Evolutionary conservation across 352 stramenopile species (phyloP).

Genomic region (Plasmopara viticola): DNA sequence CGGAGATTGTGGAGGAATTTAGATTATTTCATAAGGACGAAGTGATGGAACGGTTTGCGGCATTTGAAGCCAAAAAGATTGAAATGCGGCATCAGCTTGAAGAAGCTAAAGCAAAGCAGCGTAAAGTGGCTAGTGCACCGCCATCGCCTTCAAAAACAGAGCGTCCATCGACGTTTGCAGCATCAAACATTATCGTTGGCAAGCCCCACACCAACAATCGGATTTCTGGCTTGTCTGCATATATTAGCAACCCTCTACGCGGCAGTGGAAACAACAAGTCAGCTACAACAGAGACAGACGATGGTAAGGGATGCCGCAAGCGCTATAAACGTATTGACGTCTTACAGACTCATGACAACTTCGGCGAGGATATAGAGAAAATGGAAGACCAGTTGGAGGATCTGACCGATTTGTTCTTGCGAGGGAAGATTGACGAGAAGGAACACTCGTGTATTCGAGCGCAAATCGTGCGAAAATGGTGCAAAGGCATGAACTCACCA

Average conservation of each 20-base stretch:
- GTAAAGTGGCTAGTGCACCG: slow-evolving; percentile 32
- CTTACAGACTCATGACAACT: slow-evolving; percentile 57
- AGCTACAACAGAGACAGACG: slow-evolving; percentile 13
- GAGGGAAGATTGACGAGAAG: slow-evolving; percentile 80
- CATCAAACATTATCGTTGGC: slow-evolving; percentile 15
- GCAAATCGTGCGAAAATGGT: slow-evolving; percentile 80
- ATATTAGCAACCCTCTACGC: slow-evolving; percentile 61
- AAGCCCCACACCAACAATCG: slow-evolving; percentile 25
- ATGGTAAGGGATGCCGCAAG: slow-evolving; percentile 39
- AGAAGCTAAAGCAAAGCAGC: slow-evolving; percentile 50
- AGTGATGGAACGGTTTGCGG: slow-evolving; percentile 73
- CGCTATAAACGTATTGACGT: slow-evolving; percentile 70
- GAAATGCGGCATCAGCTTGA: slow-evolving; percentile 80
- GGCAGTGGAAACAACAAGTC: slow-evolving; percentile 27
- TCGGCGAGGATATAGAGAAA: slow-evolving; percentile 58
- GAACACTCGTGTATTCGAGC: slow-evolving; percentile 78
- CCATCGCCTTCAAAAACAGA: slow-evolving; percentile 55
- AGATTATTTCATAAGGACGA: slow-evolving; percentile 72
- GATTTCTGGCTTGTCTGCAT: slow-evolving; percentile 38
- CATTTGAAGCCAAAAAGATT: slow-evolving; percentile 80
- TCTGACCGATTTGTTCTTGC: slow-evolving; percentile 57
- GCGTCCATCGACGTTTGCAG: slow-evolving; percentile 41
- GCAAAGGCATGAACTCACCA: slow-evolving; percentile 70
- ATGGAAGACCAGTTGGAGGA: slow-evolving; percentile 81
- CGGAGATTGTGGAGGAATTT: slow-evolving; percentile 66